A percentile compares a stretch with the other conserved stretches of the same genome.
These are phyloP conservation scores for Polytrichum commune DNA, from an alignment of 225 moss, liverwort and hornwort genomes.

Conservation along the genomic window DNA sequence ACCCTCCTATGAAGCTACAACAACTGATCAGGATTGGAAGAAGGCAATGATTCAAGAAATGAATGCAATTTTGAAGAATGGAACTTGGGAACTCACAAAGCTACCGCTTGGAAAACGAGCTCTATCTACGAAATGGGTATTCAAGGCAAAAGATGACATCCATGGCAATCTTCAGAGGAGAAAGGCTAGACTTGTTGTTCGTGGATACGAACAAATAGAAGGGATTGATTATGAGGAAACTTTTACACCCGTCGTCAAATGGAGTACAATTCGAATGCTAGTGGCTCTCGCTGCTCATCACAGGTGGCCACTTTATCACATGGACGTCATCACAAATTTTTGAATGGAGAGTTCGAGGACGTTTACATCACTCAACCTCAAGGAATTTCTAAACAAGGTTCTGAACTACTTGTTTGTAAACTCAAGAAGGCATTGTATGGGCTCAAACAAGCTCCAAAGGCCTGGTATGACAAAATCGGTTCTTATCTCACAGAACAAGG, in stretches of 20 bases:
- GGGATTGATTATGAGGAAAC: conserved; percentile 1
- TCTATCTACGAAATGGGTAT: not conserved
- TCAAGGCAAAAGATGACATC: not conserved
- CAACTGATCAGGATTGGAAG: not conserved
- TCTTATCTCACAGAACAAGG: not conserved
- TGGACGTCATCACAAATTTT: not conserved
- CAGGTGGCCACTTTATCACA: not conserved
- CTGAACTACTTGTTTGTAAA: not conserved
- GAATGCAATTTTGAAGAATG: not conserved
- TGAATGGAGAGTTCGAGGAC: not conserved
- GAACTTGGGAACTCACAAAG: not conserved
- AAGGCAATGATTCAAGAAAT: not conserved
- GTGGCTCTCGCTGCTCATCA: not conserved
- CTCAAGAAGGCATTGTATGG: not conserved
- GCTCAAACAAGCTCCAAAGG: not conserved
- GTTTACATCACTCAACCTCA: not conserved
- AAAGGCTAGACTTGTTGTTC: not conserved
- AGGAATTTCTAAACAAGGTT: not conserved
- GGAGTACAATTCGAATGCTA: not conserved
- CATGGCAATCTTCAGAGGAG: not conserved
- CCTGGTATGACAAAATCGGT: not conserved
- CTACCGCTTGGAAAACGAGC: not conserved
- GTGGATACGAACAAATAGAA: not conserved
- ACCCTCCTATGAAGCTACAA: not conserved
- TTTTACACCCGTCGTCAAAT: not conserved